A percentile compares a stretch with the other conserved stretches of the same genome.
Conservation (phyloP, 345 rosid species). For the Leavenworthia alabamica region DNA sequence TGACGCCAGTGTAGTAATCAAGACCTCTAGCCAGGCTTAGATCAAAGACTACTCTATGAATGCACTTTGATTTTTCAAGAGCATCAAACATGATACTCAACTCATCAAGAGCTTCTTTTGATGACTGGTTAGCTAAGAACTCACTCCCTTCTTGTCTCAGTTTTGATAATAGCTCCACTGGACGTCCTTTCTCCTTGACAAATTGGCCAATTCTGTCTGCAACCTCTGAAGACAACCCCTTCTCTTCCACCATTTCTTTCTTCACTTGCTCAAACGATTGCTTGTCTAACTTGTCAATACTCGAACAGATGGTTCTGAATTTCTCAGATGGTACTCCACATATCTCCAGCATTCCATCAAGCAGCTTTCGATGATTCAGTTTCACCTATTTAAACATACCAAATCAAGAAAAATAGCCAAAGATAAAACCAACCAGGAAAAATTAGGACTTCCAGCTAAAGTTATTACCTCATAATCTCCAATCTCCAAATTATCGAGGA, state of each 20-base stretch:
- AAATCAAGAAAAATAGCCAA: background rate
- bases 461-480: constrained; percentile 77
- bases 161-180: constrained; percentile 51
- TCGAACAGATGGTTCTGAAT: constrained; percentile 87
- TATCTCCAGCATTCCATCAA: constrained; percentile 93
- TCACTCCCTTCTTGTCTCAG: constrained; percentile 54
- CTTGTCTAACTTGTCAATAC: constrained; percentile 90
- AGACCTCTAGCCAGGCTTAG: constrained; percentile 98
- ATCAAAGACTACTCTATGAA: constrained; percentile 76
- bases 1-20: constrained; percentile 94
- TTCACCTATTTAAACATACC: constrained; percentile 47
- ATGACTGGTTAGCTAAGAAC: constrained; percentile 50
- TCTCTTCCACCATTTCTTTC: constrained; percentile 94
- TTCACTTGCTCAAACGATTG: constrained; percentile 77
- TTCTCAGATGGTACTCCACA: constrained; percentile 92
- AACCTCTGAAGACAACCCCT: constrained; percentile 58
- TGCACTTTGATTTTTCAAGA: constrained; percentile 68
- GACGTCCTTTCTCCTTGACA: constrained; percentile 74
- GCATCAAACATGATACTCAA: constrained; percentile 76
- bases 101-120: constrained; percentile 66
- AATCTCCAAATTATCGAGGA: constrained; percentile 68
- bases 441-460: background rate
- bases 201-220: constrained; percentile 74
- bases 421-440: background rate
- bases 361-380: constrained; percentile 79